A percentile compares a stretch with the other conserved stretches of the same genome.
Conservation (phyloP, 495 filamentous ascomycete genomes). For the Aspergillus egyptiacus region DNA sequence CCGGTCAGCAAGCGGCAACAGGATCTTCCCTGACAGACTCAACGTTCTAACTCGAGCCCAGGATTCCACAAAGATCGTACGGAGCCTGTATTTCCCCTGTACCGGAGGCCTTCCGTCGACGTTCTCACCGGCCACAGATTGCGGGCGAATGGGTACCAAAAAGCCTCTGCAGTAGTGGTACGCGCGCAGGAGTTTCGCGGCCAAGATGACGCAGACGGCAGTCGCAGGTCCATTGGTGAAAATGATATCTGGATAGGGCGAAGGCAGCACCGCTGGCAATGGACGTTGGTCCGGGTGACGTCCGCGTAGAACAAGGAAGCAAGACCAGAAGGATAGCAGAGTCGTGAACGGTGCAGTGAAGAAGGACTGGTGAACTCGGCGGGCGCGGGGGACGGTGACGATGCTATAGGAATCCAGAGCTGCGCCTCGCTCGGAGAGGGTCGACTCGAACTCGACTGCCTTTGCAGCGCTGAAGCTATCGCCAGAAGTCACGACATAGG, state of each 20-base stretch:
- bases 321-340: constrained; percentile 50
- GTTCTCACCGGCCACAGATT: neutral
- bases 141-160: constrained; percentile 1
- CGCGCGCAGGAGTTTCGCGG: constrained; percentile 61
- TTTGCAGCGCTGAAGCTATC: constrained; percentile 68
- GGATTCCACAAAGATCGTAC: constrained; percentile 80
- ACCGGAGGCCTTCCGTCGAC: neutral
- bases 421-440: constrained; percentile 18
- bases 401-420: constrained; percentile 42
- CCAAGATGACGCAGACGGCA: constrained; percentile 69
- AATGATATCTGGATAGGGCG: constrained; percentile 61
- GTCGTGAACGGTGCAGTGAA: constrained; percentile 58
- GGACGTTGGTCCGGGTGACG: constrained; percentile 26
- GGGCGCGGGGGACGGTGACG: constrained; percentile 61
- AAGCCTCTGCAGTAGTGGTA: constrained; percentile 22
- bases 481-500: constrained; percentile 72
- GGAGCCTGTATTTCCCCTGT: constrained; percentile 43
- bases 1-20: constrained; percentile 59
- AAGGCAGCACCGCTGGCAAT: constrained; percentile 18
- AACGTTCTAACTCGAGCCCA: constrained; percentile 77
- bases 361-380: constrained; percentile 71
- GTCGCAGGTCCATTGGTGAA: constrained; percentile 87
- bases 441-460: constrained; percentile 58
- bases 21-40: constrained; percentile 73
- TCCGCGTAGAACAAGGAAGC: constrained; percentile 39